These are phyloP conservation scores for Serendipita indica DNA, from an alignment of 768 basidiomycete species.

Conservation along the genomic window DNA sequence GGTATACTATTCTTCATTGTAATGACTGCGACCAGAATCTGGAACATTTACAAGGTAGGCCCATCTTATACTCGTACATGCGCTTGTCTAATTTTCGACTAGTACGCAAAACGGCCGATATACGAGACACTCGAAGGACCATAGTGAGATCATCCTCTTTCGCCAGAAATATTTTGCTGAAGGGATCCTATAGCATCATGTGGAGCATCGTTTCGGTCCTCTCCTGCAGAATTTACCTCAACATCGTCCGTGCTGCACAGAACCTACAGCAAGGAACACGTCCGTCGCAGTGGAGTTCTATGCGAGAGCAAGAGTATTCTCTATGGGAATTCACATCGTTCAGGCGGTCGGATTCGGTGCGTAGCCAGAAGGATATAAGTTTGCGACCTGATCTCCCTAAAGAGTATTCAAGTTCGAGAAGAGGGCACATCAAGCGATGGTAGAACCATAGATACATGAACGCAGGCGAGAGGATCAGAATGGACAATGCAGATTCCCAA, in stretches of 20 bases:
- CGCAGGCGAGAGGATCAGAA: too few species aligned
- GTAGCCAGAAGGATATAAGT: too few species aligned
- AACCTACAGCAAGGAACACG: too few species aligned
- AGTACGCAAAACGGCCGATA: neutral
- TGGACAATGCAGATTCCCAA: too few species aligned
- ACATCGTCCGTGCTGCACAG: neutral
- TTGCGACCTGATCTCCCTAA: too few species aligned
- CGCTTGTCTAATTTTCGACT: neutral
- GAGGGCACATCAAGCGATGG: too few species aligned
- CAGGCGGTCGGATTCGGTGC: too few species aligned
- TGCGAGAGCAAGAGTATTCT: too few species aligned
- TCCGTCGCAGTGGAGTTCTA: too few species aligned
- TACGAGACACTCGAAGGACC: neutral
- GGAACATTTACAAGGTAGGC: neutral
- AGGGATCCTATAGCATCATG: neutral
- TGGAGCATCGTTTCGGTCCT: neutral
- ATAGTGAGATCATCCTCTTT: neutral
- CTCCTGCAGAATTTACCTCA: neutral
- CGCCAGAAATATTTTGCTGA: neutral
- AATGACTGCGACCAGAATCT: neutral
- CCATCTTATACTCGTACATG: neutral
- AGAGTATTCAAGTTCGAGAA: too few species aligned
- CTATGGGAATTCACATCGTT: too few species aligned
- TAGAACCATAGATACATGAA: too few species aligned
- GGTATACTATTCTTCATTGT: neutral